phyloP scores from a whole-genome alignment of 1,284 basidiomycete genomes.

The Phylloporus sp. region DNA sequence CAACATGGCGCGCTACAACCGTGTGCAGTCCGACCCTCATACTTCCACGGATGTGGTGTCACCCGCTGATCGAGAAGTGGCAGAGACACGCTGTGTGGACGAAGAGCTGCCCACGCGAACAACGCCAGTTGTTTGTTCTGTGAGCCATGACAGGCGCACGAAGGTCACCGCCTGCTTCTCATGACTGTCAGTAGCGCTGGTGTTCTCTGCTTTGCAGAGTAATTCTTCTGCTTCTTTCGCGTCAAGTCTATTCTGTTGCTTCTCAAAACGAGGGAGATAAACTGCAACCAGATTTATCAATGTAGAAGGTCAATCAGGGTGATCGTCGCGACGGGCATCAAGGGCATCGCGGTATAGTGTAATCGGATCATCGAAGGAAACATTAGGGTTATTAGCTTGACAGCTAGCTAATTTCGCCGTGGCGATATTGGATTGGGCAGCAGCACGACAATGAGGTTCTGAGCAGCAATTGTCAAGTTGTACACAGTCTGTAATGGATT shows the following conservation, averaged over 20 bases:
- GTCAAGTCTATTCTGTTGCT: background rate
- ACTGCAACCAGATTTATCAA: background rate
- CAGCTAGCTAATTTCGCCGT: background rate
- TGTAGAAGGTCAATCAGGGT: slow-evolving; percentile 1
- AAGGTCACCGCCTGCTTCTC: too few relatives aligned
- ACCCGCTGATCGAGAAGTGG: too few relatives aligned
- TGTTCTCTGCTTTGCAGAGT: background rate
- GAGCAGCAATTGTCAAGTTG: too few relatives aligned
- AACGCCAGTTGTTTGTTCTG: too few relatives aligned
- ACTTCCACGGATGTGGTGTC: too few relatives aligned
- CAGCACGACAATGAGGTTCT: background rate
- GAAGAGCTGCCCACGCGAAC: too few relatives aligned
- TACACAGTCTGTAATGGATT: too few relatives aligned
- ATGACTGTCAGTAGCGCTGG: background rate
- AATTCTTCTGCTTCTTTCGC: background rate
- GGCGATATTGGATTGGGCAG: background rate
- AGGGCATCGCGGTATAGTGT: background rate
- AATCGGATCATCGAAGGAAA: background rate
- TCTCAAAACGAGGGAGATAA: background rate
- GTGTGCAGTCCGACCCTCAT: too few relatives aligned
- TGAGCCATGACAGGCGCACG: too few relatives aligned
- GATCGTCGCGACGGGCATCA: background rate
- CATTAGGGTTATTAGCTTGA: background rate
- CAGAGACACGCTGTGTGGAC: too few relatives aligned
- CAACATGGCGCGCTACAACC: too few relatives aligned